Evolutionary conservation across 768 basidiomycete species (phyloP).

Genomic region (Pleurotus platypus): DNA sequence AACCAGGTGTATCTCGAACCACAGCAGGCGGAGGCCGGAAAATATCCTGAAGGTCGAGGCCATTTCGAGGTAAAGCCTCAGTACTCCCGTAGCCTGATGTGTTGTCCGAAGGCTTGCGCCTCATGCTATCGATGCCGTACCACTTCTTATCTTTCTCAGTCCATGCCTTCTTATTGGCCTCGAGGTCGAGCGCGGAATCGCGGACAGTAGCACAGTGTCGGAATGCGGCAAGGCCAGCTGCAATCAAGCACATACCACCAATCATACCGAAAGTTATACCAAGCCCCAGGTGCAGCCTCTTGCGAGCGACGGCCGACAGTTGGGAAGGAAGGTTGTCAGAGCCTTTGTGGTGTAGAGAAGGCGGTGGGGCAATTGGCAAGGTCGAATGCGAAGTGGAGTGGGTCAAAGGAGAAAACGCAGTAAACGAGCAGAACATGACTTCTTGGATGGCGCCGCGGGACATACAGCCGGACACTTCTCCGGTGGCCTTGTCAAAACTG

Average conservation of each 20-base stretch:
- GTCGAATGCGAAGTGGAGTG: slow-evolving; percentile 70
- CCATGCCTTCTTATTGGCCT: slow-evolving; percentile 55
- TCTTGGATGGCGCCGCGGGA: slow-evolving; percentile 32
- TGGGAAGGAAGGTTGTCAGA: slow-evolving; percentile 28
- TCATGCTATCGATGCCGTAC: slow-evolving; percentile 51
- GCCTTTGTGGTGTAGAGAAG: slow-evolving; percentile 33
- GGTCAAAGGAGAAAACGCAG: slow-evolving; percentile 61
- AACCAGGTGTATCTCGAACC: slow-evolving; percentile 15
- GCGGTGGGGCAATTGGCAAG: slow-evolving; percentile 46
- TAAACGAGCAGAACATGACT: slow-evolving; percentile 53
- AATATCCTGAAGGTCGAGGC: slow-evolving; percentile 9
- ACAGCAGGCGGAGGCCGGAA: slow-evolving; percentile 11
- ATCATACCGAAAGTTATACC: slow-evolving; percentile 60
- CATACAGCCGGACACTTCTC: slow-evolving; percentile 52
- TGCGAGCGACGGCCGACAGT: slow-evolving; percentile 39
- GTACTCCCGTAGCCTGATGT: slow-evolving; percentile 9
- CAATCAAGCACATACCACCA: slow-evolving; percentile 55
- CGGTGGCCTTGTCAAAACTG: slow-evolving; percentile 40
- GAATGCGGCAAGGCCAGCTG: slow-evolving; percentile 49
- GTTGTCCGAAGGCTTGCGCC: slow-evolving; percentile 10
- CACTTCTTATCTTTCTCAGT: slow-evolving; percentile 65
- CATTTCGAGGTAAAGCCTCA: slow-evolving; percentile 14
- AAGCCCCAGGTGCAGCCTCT: slow-evolving; percentile 52
- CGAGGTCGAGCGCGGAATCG: slow-evolving; percentile 58
- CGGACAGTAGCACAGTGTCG: slow-evolving; percentile 54